Conservation (phyloP, 306 rosid genomes). For the Gynostemma pentaphyllum region DNA sequence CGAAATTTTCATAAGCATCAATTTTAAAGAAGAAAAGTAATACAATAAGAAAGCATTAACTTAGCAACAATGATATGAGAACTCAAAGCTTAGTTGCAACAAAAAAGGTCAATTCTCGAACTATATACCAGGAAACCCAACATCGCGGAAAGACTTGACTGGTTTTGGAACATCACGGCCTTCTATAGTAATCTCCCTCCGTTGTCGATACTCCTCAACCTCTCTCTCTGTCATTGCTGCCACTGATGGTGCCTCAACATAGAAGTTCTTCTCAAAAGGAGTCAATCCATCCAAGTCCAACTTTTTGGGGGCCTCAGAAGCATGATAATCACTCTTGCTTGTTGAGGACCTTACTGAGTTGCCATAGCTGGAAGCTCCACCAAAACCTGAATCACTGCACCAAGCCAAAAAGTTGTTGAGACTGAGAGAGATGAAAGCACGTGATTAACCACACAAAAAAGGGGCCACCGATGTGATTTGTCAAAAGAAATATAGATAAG, state of each 20-base stretch:
- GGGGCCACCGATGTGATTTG: background rate
- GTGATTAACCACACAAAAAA: background rate
- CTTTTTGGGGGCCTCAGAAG: slow-evolving; percentile 46
- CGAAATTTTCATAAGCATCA: background rate
- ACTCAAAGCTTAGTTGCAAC: background rate
- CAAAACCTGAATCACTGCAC: slow-evolving; percentile 74
- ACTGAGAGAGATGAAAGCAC: background rate
- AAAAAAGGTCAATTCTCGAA: background rate
- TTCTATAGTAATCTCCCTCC: slow-evolving; percentile 83
- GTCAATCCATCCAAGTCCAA: slow-evolving; percentile 86
- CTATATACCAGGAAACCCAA: slow-evolving; percentile 78
- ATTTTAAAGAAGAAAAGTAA: background rate
- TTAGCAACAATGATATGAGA: background rate
- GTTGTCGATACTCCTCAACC: slow-evolving; percentile 57
- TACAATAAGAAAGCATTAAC: background rate
- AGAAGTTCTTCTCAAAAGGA: slow-evolving; percentile 89
- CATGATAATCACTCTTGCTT: slow-evolving; percentile 42
- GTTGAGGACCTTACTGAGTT: slow-evolving; percentile 47
- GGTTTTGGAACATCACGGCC: slow-evolving; percentile 97
- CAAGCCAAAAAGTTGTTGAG: slow-evolving; percentile 13
- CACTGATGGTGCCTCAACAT: slow-evolving; percentile 58
- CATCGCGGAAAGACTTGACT: slow-evolving; percentile 59
- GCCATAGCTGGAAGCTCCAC: slow-evolving; percentile 39
- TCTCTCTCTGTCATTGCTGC: slow-evolving; percentile 73
- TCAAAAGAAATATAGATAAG: background rate